Base-by-base conservation (phyloP, 257 asterid genomes). In the Anisodus tanguticus region DNA sequence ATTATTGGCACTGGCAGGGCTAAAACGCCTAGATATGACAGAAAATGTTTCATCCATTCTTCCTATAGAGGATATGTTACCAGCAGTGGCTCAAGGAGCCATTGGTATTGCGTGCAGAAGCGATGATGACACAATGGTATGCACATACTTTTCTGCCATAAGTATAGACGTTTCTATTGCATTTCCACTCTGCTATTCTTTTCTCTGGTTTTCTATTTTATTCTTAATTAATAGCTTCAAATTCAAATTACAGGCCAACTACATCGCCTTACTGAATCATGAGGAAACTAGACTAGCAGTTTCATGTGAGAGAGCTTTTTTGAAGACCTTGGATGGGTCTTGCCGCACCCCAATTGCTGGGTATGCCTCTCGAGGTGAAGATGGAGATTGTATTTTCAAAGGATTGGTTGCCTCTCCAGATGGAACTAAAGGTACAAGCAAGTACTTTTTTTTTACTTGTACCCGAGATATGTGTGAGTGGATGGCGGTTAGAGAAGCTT, bases 51-150 rank as follows among this genome's bases (percentile, higher is more conserved):
- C 97, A 51, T 84, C 94, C 26, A 84, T 92, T 79, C 92, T 95
- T 37, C 90, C 98, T 47, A 92, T 95, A 68, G 98, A 95, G 59
- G 97, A 95, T 88, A 95, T 95, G 99, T 97, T 95, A 83, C 99
- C 99, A 49, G 99, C 99, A 82, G 99, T 95, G 60, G 99, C 98
- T 85, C 98, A 95, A 82, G 99, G 99, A 84, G 99, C 99, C 81
- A 95, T 95, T 47, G 99, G 99, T 49, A 95, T 95, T 80, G 98
- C 99, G 0, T 95, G 99, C 83, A 91, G 98, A 88, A 87, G 88
- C 49, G 93, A 92, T 79, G 98, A 95, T 79, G 95, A 92, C 39
- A 94, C 90, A 80, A 95, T 95, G 99, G 99, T 94, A 91, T 60
- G 19, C 35, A 60, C 47, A 83, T 53, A 53, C 8, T 62, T 47